phyloP scores from a whole-genome alignment of 176 grass and related monocot species.

The Musa acuminata region DNA sequence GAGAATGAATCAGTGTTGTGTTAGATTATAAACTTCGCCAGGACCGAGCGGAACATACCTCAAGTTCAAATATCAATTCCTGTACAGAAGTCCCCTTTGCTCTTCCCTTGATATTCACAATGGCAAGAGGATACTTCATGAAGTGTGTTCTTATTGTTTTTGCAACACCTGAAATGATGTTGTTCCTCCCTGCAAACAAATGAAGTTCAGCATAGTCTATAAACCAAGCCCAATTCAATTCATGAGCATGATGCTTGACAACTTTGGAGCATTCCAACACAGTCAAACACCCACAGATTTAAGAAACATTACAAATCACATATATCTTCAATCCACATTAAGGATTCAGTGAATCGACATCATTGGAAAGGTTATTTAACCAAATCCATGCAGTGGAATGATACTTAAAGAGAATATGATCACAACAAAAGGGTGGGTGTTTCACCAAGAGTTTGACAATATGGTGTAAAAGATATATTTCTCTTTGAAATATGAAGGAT shows the following conservation, averaged over 20 bases:
- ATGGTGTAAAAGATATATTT: too few species aligned
- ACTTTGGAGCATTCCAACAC: too few species aligned
- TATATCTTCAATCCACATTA: background rate
- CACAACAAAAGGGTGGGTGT: too few species aligned
- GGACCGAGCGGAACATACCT: slow-evolving; percentile 31
- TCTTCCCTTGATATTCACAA: slow-evolving; percentile 86
- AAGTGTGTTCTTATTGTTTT: slow-evolving; percentile 93
- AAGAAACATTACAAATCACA: background rate
- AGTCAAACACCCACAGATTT: background rate
- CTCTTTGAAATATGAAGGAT: too few species aligned
- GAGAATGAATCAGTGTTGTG: background rate
- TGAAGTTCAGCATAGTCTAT: background rate
- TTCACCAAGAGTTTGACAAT: too few species aligned
- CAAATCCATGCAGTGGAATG: too few species aligned
- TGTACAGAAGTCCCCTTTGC: slow-evolving; percentile 69
- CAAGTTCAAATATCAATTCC: slow-evolving; percentile 72
- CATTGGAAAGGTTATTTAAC: too few species aligned
- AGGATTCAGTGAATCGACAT: too few species aligned
- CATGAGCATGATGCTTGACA: background rate
- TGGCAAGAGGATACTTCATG: slow-evolving; percentile 75
- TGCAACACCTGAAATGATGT: slow-evolving; percentile 65
- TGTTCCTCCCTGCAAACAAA: slow-evolving; percentile 64
- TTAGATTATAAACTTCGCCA: background rate
- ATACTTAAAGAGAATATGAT: too few species aligned
- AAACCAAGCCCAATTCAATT: background rate